These are phyloP conservation scores for Cadophora luteo-olivacea DNA, from an alignment of 2,329 filamentous ascomycete species.

Conservation along the genomic window DNA sequence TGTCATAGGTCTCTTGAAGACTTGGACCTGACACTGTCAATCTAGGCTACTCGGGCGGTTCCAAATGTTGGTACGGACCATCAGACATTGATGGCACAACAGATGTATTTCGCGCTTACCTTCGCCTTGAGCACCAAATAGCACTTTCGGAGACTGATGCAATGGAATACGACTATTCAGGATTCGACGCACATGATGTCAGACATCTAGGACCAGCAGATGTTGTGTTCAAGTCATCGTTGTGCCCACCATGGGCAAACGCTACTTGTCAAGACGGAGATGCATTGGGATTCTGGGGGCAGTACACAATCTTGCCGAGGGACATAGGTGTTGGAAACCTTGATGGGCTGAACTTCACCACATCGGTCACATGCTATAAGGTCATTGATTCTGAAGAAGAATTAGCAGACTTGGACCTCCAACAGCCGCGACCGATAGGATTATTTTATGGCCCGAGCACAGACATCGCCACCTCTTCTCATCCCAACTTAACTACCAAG, in stretches of 20 bases:
- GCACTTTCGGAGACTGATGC: conserved; percentile 1
- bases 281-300: background rate
- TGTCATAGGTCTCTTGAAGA: too few species aligned
- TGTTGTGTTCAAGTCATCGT: background rate
- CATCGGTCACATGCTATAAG: background rate
- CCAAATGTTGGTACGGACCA: background rate
- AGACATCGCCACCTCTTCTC: background rate
- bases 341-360: background rate
- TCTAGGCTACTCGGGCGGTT: conserved; percentile 1
- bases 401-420: background rate
- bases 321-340: conserved; percentile 7
- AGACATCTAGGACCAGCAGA: background rate
- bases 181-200: background rate
- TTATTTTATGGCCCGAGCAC: background rate
- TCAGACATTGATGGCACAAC: background rate
- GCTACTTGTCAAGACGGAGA: background rate
- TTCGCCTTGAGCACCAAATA: background rate
- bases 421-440: background rate
- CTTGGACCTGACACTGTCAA: too few species aligned
- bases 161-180: background rate
- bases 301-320: background rate
- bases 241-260: background rate
- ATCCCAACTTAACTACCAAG: background rate
- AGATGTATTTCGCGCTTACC: background rate
- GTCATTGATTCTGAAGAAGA: conserved; percentile 1